Conservation (phyloP, 2,329 filamentous ascomycete genomes). For the Knufia fluminis region DNA sequence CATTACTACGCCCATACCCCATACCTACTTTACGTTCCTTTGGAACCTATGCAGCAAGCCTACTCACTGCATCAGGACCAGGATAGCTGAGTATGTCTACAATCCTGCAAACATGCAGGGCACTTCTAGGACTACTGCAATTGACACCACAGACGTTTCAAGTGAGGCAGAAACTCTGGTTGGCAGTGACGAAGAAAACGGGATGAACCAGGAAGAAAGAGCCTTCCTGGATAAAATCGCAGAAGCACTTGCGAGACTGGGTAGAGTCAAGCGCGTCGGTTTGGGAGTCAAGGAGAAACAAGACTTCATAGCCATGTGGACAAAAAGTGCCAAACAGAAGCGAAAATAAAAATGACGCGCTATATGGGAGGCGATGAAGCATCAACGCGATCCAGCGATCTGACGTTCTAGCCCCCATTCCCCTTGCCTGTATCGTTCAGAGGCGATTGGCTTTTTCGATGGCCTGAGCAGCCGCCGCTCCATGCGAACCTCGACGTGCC, state of each 20-base stretch:
- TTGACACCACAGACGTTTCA: constrained; percentile 31
- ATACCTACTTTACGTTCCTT: constrained; percentile 61
- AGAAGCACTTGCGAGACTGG: constrained; percentile 77
- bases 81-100: constrained; percentile 67
- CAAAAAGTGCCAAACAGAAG: constrained; percentile 39
- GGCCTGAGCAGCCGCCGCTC: no score
- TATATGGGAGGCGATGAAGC: background rate
- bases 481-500: no score
- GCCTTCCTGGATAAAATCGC: constrained; percentile 67
- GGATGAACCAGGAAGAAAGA: constrained; percentile 50
- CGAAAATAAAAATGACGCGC: constrained; percentile 7
- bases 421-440: no score
- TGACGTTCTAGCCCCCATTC: no score
- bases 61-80: constrained; percentile 81
- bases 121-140: constrained; percentile 39
- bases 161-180: constrained; percentile 22
- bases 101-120: constrained; percentile 21
- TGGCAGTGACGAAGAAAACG: constrained; percentile 25
- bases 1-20: constrained; percentile 81
- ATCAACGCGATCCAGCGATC: background rate
- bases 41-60: constrained; percentile 80
- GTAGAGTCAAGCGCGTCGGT: constrained; percentile 79
- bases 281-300: constrained; percentile 74
- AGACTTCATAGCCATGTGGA: constrained; percentile 68
- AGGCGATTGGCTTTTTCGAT: no score